Base-by-base conservation (phyloP, 1,284 basidiomycete species). In the Cutaneotrichosporon arboriforme region DNA sequence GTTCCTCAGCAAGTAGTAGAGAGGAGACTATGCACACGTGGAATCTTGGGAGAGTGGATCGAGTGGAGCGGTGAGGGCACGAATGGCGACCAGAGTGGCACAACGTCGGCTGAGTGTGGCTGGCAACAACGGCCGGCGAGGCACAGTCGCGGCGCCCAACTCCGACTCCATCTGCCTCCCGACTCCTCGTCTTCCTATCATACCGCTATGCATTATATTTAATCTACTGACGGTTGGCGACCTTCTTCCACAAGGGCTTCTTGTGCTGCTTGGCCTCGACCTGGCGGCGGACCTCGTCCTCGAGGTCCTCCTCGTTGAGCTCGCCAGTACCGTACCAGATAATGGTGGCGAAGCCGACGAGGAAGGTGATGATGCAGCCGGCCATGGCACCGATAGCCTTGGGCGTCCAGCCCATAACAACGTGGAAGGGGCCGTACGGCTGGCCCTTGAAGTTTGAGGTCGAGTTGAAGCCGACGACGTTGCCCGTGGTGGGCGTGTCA, bases 351-450 rank as follows among this genome's bases (percentile, higher is more conserved):
- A 93, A 85, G 1, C 93, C 92, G 45, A 93, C 63, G 22, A 89
- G 77, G 1, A 88, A 90, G 1, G 87, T 83, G 54, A 94, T 74
- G 50, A 92, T 84, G 67, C 89, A 91, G 46, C 87, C 91, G 1
- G 83, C 81, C 80, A 97, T 83, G 20, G 92, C 91, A 26, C 83
- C 83, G 57, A 90, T 87, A 23, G 87, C 90, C 71, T 81, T 84
- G 22, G 84, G 73, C 52, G 81, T 83, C 89, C 89, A 93, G n/a
- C 88, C 64, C 62, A 72, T 71, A 49, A 66, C 63, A 45, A 76
- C 77, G 82, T 50, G 81, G 85, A 57, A 89, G 81, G 58, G 83
- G 81, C 62, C 84, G 83, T 14, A 87, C 84, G 63, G 81, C 84
- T 64, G 81, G 81, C 54, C 71, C 39, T 60, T 60, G 54, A 74